phyloP scores from a whole-genome alignment of 2,329 filamentous ascomycete genomes.

The Colletotrichum kahawae region DNA sequence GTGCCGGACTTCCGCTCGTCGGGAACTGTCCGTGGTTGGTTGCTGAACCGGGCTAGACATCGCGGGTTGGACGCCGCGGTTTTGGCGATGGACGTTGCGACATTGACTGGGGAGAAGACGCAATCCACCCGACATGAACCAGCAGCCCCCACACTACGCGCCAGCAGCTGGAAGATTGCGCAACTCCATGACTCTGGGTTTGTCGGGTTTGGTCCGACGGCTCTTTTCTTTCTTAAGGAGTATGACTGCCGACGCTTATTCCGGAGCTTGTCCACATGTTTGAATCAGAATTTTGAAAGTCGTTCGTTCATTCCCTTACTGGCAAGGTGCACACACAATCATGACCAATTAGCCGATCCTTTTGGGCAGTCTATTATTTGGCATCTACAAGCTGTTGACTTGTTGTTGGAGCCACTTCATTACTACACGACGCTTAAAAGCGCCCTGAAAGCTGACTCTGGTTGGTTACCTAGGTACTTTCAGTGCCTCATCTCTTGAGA shows the following conservation, averaged over 20 bases:
- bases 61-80: background rate
- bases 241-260: background rate
- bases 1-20: background rate
- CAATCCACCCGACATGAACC: background rate
- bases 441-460: background rate
- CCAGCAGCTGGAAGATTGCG: background rate
- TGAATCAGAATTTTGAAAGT: too few species aligned
- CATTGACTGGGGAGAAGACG: constrained; percentile 10
- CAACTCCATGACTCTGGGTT: background rate
- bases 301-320: too few species aligned
- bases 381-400: background rate
- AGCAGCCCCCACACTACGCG: background rate
- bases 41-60: background rate
- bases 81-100: background rate
- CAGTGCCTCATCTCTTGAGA: background rate
- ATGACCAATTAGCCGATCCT: background rate
- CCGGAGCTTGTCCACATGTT: background rate
- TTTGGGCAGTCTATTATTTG: background rate
- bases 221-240: background rate
- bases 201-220: background rate
- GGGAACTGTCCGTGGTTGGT: background rate
- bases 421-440: background rate
- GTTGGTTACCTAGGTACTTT: background rate
- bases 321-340: background rate
- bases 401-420: background rate